These are phyloP conservation scores for Blastocystis sp. DNA, from an alignment of 352 stramenopile species.

Conservation along the genomic window DNA sequence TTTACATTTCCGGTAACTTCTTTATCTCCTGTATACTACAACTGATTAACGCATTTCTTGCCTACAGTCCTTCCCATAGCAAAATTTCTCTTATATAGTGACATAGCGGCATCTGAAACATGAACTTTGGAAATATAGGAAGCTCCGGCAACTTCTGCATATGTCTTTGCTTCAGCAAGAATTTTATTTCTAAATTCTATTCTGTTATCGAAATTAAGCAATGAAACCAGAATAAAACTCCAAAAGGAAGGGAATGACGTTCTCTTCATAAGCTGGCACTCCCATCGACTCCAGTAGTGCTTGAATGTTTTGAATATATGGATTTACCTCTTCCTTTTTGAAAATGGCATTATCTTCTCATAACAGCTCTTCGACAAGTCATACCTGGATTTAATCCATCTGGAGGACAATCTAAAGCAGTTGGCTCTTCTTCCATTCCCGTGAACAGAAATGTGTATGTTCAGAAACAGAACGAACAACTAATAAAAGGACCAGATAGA, in stretches of 20 bases:
- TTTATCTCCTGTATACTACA: constrained; percentile 9
- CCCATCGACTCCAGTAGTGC: neutral
- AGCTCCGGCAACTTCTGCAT: constrained; percentile 9
- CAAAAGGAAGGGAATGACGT: constrained; percentile 54
- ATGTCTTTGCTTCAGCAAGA: constrained; percentile 25
- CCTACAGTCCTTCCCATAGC: neutral
- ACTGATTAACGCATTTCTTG: neutral
- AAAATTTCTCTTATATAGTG: constrained; percentile 8
- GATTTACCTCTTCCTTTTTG: constrained; percentile 30
- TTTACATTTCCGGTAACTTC: neutral
- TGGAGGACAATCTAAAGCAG: neutral
- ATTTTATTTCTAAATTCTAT: constrained; percentile 30
- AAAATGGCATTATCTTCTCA: constrained; percentile 25
- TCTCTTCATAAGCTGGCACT: constrained; percentile 44
- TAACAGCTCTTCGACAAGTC: neutral
- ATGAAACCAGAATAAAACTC: constrained; percentile 16
- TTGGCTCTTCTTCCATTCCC: neutral
- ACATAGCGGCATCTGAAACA: constrained; percentile 6
- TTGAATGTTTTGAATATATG: neutral
- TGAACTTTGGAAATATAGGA: neutral
- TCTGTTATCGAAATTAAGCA: neutral
- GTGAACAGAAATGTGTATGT: neutral
- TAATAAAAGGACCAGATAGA: neutral
- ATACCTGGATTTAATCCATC: neutral
- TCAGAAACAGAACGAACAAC: constrained; percentile 35